These are phyloP conservation scores for Fonsecaea erecta DNA, from an alignment of 2,329 filamentous ascomycete species.

Conservation along the genomic window DNA sequence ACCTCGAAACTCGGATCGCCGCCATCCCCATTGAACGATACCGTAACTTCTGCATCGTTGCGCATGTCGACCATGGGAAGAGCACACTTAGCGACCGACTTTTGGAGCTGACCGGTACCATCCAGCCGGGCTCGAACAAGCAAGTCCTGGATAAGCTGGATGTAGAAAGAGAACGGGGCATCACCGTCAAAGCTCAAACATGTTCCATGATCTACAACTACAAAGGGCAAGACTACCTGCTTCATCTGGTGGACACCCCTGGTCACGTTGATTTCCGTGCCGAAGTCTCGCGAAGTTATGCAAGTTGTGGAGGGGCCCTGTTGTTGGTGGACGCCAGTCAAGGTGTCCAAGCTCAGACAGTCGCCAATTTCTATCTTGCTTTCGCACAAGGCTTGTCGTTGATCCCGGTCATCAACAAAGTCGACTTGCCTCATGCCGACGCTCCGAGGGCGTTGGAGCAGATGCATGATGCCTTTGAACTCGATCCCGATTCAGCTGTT, in stretches of 20 bases:
- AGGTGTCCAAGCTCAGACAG: conserved; percentile 95
- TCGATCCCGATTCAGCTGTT: conserved; percentile 75
- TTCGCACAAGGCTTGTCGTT: conserved; percentile 88
- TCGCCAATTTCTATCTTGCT: conserved; percentile 97
- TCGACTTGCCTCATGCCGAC: conserved; percentile 89
- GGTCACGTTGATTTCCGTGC: conserved; percentile 98
- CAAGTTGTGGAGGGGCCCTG: conserved; percentile 89
- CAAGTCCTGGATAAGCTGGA: conserved; percentile 97
- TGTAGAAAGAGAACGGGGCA: conserved; percentile 92
- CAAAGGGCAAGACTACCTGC: conserved; percentile 82
- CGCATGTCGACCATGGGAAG: conserved; percentile 98
- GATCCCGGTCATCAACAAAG: conserved; percentile 94
- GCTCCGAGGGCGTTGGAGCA: conserved; percentile 83
- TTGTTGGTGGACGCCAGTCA: conserved; percentile 95
- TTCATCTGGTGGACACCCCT: conserved; percentile 95
- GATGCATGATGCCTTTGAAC: conserved; percentile 82
- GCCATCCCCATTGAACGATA: conserved; percentile 59
- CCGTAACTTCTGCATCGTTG: conserved; percentile 98
- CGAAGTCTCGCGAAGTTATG: conserved; percentile 94
- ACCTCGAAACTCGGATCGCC: conserved; percentile 62
- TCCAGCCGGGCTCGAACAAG: conserved; percentile 82
- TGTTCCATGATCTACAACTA: conserved; percentile 96
- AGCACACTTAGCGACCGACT: conserved; percentile 92
- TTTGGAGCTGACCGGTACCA: conserved; percentile 92
- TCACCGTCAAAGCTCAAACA: conserved; percentile 98